These are phyloP conservation scores for Pneumocystis canis DNA, from an alignment of 1,139 yeast species.

Conservation along the genomic window DNA sequence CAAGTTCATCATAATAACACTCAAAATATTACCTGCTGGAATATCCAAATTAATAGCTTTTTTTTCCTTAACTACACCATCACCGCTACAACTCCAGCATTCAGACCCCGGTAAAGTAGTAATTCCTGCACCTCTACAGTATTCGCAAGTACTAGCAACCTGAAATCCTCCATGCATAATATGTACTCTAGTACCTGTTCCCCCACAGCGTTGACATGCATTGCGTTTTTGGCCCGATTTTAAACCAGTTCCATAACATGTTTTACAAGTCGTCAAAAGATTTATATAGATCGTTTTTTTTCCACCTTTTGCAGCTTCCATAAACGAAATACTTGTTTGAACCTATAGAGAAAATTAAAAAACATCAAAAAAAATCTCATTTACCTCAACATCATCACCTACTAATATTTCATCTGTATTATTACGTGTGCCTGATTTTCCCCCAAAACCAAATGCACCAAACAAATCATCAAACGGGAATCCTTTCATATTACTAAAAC, in stretches of 20 bases:
- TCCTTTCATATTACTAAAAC: slow-evolving; percentile 21
- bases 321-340: slow-evolving; percentile 55
- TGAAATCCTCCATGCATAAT: slow-evolving; percentile 86
- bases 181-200: slow-evolving; percentile 83
- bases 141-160: slow-evolving; percentile 82
- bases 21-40: slow-evolving; percentile 52
- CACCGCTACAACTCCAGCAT: slow-evolving; percentile 73
- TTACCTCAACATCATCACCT: slow-evolving; percentile 72
- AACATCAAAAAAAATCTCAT: background rate
- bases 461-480: slow-evolving; percentile 71
- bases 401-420: slow-evolving; percentile 32
- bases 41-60: slow-evolving; percentile 65
- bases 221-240: slow-evolving; percentile 60
- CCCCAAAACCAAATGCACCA: slow-evolving; percentile 53
- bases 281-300: slow-evolving; percentile 53
- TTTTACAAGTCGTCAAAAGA: slow-evolving; percentile 59
- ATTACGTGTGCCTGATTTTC: slow-evolving; percentile 23
- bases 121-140: slow-evolving; percentile 84
- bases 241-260: slow-evolving; percentile 77
- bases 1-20: background rate
- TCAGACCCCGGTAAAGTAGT: slow-evolving; percentile 51
- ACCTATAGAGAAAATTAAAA: slow-evolving; percentile 20
- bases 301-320: slow-evolving; percentile 74
- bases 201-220: slow-evolving; percentile 80
- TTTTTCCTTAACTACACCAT: slow-evolving; percentile 60